Base-by-base conservation (phyloP, 306 rosid species). In the Sphenostylis stenocarpa region DNA sequence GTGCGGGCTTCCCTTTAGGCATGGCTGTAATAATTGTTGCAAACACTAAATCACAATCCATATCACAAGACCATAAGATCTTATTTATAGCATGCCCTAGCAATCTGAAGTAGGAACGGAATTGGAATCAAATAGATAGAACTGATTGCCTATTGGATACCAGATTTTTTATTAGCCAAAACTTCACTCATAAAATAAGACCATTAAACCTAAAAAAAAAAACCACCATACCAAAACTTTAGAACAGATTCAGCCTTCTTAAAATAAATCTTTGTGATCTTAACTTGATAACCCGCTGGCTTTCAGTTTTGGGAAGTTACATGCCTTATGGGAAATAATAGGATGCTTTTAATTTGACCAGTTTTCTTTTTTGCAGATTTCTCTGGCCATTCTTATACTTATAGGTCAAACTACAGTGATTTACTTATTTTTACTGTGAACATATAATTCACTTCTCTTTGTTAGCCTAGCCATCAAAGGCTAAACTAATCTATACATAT, bases 11-110 rank as follows among this genome's bases (percentile, higher is more conserved):
- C 43, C 56, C 53, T 73, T 72, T 10, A 15, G 45, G 67, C 28
- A 64, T 67, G 41, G 43, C 65, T 26, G 8, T 61, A 43, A 66
- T 60, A 31, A 69, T n/a, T 28, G 17, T 28, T 66, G 67, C 9
- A 45, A 53, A 17, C 75, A 58, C 29, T 70, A 41, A 78, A 70
- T 60, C 1, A 19, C 64, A 69, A 69, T 31, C 53, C 75, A 67
- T 9, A 57, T 43, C 26, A 67, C 16, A 67, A 45, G 44, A 67
- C 38, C 47, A 56, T 57, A 67, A n/a, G 36, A 31, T 39, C 29
- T 44, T 20, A 72, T 28, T 39, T 49, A 26, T 55, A 53, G 21
- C 36, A 41, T 77, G 58, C 48, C 75, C 31, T n/a, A 53, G 67
- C 15, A 53, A 56, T 67, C 49, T 20, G 23, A 57, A 67, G 36